Percentiles rank a stretch among this genome's conserved stretches.
phyloP scores from a whole-genome alignment of 2,329 filamentous ascomycete genomes.

The Stromatinia cepivora region DNA sequence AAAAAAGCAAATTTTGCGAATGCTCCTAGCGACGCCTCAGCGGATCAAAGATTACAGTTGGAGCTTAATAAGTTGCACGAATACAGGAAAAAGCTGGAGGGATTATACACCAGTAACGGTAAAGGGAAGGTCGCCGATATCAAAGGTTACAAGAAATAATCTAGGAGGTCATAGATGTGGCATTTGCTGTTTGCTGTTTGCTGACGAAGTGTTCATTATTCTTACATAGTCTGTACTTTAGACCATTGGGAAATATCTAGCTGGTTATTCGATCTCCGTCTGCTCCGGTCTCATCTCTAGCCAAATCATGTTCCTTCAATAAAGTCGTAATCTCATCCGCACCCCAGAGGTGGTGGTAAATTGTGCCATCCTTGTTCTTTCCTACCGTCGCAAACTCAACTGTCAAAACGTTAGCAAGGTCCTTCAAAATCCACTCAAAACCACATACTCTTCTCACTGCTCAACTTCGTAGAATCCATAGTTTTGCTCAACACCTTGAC shows the following conservation, averaged over 20 bases:
- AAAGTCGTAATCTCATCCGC: conserved; percentile 94
- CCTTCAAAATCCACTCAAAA: background rate
- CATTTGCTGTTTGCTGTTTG: background rate
- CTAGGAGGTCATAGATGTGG: background rate
- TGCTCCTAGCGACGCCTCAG: background rate
- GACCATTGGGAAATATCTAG: conserved; percentile 31
- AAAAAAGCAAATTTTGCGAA: background rate
- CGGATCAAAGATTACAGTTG: background rate
- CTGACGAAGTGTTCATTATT: conserved; percentile 31
- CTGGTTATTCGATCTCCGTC: conserved; percentile 40
- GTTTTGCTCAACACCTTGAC: conserved; percentile 99
- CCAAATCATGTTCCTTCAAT: conserved; percentile 92
- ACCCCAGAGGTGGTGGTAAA: conserved; percentile 97
- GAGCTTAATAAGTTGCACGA: conserved; percentile 7
- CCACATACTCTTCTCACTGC: conserved; percentile 93
- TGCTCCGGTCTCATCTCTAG: conserved; percentile 66
- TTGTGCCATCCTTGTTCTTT: conserved; percentile 90
- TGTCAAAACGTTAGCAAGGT: conserved; percentile 44
- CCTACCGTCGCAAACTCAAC: conserved; percentile 98
- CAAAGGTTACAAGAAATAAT: background rate
- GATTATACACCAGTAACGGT: background rate
- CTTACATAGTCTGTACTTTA: conserved; percentile 33
- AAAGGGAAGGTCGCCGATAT: background rate
- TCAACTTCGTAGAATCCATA: conserved; percentile 98
- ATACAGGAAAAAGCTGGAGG: conserved; percentile 13